Conservation (phyloP, 2,329 filamentous ascomycete genomes). For the Fusarium fracticaudum region DNA sequence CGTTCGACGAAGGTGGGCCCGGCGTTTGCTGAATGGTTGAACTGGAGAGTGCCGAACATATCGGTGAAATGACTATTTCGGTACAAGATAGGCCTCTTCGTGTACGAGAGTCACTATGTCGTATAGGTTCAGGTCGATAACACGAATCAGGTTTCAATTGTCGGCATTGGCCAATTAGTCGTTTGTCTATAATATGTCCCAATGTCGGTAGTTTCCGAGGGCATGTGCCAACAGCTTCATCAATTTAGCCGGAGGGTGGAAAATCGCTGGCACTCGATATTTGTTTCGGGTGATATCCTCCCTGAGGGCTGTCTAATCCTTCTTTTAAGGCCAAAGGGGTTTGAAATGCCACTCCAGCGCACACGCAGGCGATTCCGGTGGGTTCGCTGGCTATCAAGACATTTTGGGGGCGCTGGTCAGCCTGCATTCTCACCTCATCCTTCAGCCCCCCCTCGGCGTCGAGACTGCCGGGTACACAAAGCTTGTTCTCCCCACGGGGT, state of each 20-base stretch:
- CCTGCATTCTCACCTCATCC: not conserved
- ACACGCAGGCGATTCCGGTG: not conserved
- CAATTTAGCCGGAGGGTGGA: not conserved
- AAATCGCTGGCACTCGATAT: not conserved
- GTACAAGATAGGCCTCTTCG: no score
- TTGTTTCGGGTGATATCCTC: not conserved
- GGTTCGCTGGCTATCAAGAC: no score
- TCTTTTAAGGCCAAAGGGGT: not conserved
- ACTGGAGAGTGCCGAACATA: not conserved
- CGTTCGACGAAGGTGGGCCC: not conserved
- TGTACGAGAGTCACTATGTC: not conserved
- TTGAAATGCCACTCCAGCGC: not conserved
- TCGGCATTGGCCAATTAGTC: not conserved
- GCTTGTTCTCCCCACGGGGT: not conserved
- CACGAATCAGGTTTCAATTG: not conserved
- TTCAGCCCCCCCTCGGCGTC: not conserved
- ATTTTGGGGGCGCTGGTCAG: not conserved
- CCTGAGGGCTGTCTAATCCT: not conserved
- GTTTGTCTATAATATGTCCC: not conserved
- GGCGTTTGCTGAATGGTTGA: not conserved
- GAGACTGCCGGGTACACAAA: not conserved
- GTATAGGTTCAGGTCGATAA: no score
- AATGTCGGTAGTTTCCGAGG: not conserved
- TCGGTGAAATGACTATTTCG: not conserved
- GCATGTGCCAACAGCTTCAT: not conserved